Percentiles rank a stretch among this genome's conserved stretches.
Conservation (phyloP, 805 yeast genomes). For the Suhomyces tanzawaensis region DNA sequence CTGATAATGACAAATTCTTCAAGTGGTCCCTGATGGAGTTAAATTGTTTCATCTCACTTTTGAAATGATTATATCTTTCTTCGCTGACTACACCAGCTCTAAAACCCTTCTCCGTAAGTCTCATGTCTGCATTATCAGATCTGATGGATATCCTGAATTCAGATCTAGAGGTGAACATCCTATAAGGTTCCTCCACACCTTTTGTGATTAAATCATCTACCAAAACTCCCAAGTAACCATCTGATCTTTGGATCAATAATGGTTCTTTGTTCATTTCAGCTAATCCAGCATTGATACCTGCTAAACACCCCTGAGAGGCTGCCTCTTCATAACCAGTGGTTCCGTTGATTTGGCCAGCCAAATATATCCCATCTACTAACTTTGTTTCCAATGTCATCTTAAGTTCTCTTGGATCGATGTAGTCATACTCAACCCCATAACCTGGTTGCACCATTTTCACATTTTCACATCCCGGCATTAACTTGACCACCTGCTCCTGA, state of each 20-base stretch:
- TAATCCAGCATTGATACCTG: constrained; percentile 93
- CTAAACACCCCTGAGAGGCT: constrained; percentile 92
- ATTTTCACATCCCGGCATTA: constrained; percentile 86
- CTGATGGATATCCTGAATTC: constrained; percentile 89
- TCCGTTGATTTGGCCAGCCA: constrained; percentile 98
- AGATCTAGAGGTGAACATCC: constrained; percentile 96
- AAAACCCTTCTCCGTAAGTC: constrained; percentile 72
- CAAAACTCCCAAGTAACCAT: constrained; percentile 89
- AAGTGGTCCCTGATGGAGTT: constrained; percentile 47
- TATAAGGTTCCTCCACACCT: constrained; percentile 95
- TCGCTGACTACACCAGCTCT: constrained; percentile 64
- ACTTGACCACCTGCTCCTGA: constrained; percentile 67
- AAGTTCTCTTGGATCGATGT: constrained; percentile 89
- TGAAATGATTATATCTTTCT: constrained; percentile 51
- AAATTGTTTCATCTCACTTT: constrained; percentile 44
- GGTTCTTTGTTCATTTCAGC: constrained; percentile 38
- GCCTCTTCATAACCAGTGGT: constrained; percentile 99
- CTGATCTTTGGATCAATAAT: constrained; percentile 64
- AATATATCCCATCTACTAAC: constrained; percentile 66
- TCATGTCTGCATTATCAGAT: constrained; percentile 88
- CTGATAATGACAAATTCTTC: constrained; percentile 44
- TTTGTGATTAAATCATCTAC: constrained; percentile 92
- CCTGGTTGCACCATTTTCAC: constrained; percentile 93
- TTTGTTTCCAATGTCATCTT: constrained; percentile 78
- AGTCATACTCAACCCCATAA: constrained; percentile 98